phyloP scores from a whole-genome alignment of 495 filamentous ascomycete species.

The Bathelium albidoporum region DNA sequence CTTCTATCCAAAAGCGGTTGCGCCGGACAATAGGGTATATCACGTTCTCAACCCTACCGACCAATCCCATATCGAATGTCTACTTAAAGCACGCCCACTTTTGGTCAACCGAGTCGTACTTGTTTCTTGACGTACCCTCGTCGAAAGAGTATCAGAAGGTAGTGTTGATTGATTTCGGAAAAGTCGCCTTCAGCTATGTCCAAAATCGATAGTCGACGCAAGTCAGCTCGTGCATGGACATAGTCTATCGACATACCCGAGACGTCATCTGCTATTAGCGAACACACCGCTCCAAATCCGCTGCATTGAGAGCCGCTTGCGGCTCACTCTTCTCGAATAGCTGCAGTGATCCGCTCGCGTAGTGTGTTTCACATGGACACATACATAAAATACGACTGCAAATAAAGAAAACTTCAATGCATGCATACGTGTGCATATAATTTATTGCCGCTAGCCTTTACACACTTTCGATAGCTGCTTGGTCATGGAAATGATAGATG shows the following conservation, averaged over 20 bases:
- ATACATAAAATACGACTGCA: not conserved
- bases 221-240: not conserved
- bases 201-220: not conserved
- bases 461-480: not conserved
- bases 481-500: not conserved
- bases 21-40: not conserved
- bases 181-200: not conserved
- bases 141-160: not conserved
- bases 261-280: not conserved
- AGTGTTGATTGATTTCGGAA: not conserved
- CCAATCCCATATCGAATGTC: not conserved
- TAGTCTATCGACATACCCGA: not conserved
- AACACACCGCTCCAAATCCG: not conserved
- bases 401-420: not conserved
- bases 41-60: not conserved
- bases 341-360: not conserved
- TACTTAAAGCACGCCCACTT: not conserved
- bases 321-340: too few species aligned
- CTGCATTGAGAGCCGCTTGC: too few species aligned
- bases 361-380: not conserved
- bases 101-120: not conserved
- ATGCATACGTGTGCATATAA: not conserved
- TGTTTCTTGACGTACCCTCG: not conserved
- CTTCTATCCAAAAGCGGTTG: not conserved
- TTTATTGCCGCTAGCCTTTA: not conserved